Conservation (phyloP, 257 asterid genomes). For the Nicotiana otophora region DNA sequence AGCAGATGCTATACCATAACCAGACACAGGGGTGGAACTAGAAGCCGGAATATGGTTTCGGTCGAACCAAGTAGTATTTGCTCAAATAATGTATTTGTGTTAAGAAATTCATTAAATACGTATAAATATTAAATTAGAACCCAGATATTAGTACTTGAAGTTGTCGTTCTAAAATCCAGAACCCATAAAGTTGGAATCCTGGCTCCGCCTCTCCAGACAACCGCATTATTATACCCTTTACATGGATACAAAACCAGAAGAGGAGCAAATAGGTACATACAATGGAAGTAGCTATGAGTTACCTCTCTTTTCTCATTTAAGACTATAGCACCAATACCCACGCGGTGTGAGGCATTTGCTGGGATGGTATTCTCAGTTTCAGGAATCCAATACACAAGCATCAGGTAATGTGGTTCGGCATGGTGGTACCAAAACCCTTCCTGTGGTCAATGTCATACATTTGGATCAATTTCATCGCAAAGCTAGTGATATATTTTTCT, state of each 20-base stretch:
- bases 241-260: background rate
- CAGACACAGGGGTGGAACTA: too few species aligned
- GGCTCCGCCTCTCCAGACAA: too few species aligned
- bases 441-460: constrained; percentile 29
- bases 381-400: constrained; percentile 74
- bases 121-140: too few species aligned
- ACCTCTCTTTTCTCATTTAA: constrained; percentile 78
- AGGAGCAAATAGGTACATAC: background rate
- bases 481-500: background rate
- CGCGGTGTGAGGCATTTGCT: constrained; percentile 62
- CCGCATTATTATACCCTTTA: background rate
- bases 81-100: too few species aligned
- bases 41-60: too few species aligned
- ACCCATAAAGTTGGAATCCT: too few species aligned
- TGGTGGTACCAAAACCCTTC: constrained; percentile 80
- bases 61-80: too few species aligned
- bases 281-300: background rate
- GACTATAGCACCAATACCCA: constrained; percentile 68
- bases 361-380: constrained; percentile 50
- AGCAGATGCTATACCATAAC: background rate
- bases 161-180: too few species aligned
- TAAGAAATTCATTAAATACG: too few species aligned
- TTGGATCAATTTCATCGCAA: background rate
- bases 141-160: too few species aligned
- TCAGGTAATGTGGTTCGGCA: constrained; percentile 69